These are phyloP conservation scores for Lactifluus pinguis DNA, from an alignment of 768 basidiomycete species.

Conservation along the genomic window DNA sequence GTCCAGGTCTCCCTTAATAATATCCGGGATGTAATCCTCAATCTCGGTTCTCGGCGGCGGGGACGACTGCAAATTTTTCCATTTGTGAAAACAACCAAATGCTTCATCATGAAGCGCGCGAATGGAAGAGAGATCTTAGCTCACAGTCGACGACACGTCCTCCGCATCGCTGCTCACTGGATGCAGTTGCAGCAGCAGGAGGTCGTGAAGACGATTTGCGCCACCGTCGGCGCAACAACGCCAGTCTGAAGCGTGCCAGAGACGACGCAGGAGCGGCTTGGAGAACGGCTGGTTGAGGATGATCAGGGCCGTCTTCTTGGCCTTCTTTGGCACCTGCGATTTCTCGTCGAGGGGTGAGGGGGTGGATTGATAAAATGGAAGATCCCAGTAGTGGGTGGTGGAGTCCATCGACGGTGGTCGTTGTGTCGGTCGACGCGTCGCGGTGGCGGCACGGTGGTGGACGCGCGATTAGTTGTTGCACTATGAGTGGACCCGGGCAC, in stretches of 20 bases:
- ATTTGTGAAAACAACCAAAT: not conserved
- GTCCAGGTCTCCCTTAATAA: slow-evolving; percentile 93
- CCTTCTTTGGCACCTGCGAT: not conserved
- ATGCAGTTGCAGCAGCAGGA: slow-evolving; percentile 1
- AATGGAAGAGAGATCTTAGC: not conserved
- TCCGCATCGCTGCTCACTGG: not conserved
- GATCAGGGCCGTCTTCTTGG: slow-evolving; percentile 46
- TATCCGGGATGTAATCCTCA: slow-evolving; percentile 62
- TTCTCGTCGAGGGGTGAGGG: not conserved
- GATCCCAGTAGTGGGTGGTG: slow-evolving; percentile 4
- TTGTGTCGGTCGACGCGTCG: too few species aligned
- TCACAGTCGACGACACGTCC: not conserved
- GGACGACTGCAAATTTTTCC: not conserved
- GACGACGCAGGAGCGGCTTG: slow-evolving; percentile 42
- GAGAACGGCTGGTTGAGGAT: slow-evolving; percentile 90
- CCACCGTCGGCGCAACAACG: slow-evolving; percentile 50
- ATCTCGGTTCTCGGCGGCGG: not conserved
- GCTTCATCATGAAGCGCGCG: not conserved
- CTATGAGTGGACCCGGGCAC: too few species aligned
- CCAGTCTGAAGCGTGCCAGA: slow-evolving; percentile 35
- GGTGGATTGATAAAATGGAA: slow-evolving; percentile 8
- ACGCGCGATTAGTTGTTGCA: not conserved
- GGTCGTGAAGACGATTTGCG: slow-evolving; percentile 58
- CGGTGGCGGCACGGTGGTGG: not conserved
- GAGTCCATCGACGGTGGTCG: slow-evolving; percentile 2